phyloP scores from a whole-genome alignment of 1,139 yeast species.

The Yueomyces sp. region DNA sequence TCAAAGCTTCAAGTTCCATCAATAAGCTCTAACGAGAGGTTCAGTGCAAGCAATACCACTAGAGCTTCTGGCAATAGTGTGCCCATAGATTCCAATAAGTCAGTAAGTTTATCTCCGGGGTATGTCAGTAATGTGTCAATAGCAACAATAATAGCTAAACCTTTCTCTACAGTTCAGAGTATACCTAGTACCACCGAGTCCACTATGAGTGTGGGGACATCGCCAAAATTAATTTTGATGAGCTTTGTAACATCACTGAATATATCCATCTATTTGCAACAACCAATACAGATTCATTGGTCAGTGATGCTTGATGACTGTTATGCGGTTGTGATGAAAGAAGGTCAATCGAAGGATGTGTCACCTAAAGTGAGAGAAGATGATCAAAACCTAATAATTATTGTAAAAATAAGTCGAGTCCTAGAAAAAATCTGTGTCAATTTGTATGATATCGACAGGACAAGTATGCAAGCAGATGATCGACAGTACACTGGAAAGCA shows the following conservation, averaged over 20 bases:
- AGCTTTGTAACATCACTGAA: constrained; percentile 27
- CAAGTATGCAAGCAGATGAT: constrained; percentile 11
- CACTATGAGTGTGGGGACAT: constrained; percentile 5
- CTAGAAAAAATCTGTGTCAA: constrained; percentile 53
- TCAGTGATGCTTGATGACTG: constrained; percentile 11
- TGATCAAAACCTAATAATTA: constrained; percentile 36
- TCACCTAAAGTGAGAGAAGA: constrained; percentile 21
- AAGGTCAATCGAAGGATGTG: constrained; percentile 16
- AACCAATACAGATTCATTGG: constrained; percentile 24
- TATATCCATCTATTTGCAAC: constrained; percentile 23
- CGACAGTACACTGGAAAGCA: constrained; percentile 10
- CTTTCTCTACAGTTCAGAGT: too few species aligned
- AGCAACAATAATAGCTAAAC: too few species aligned
- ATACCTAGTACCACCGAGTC: too few species aligned
- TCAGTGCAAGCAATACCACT: constrained; percentile 11
- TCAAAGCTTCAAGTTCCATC: constrained; percentile 21
- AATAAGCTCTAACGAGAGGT: constrained; percentile 10
- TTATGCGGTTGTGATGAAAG: constrained; percentile 10
- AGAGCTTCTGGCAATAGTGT: constrained; percentile 2
- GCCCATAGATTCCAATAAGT: constrained; percentile 8
- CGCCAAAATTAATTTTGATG: constrained; percentile 21
- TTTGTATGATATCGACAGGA: constrained; percentile 26
- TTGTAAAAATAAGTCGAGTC: constrained; percentile 46
- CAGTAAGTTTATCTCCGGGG: constrained; percentile 4
- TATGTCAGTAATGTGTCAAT: too few species aligned